Percentiles rank a stretch among this genome's conserved stretches.
Conservation (phyloP, 2,329 filamentous ascomycete genomes). For the Alternaria sp. region DNA sequence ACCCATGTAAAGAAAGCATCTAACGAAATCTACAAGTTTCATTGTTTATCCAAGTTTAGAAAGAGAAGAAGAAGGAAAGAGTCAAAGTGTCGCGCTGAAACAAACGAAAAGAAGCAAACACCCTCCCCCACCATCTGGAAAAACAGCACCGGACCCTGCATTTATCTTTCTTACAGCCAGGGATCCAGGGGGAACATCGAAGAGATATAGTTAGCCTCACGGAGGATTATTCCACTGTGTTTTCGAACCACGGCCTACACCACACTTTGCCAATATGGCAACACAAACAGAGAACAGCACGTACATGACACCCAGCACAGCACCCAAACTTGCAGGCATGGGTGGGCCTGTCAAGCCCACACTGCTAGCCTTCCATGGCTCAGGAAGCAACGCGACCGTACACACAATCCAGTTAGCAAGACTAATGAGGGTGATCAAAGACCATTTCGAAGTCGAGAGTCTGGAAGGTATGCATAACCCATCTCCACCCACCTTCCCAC, state of each 20-base stretch:
- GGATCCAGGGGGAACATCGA: too few species aligned
- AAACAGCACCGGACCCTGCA: not conserved
- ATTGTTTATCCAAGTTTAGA: not conserved
- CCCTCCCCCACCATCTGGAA: not conserved
- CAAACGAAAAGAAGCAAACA: not conserved
- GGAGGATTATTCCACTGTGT: fast-evolving
- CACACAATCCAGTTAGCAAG: conserved; percentile 44
- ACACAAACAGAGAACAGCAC: not conserved
- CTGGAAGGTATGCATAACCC: conserved; percentile 28
- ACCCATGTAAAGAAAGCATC: not conserved
- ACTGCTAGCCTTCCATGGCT: conserved; percentile 46
- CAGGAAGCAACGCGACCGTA: conserved; percentile 41
- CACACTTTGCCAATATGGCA: not conserved
- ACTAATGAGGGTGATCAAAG: conserved; percentile 29
- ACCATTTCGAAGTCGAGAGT: conserved; percentile 32
- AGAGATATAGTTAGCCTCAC: not conserved
- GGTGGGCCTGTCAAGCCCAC: conserved; percentile 31
- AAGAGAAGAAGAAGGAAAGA: not conserved
- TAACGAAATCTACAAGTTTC: not conserved
- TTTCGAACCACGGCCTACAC: not conserved
- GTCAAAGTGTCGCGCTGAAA: not conserved
- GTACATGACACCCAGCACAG: not conserved
- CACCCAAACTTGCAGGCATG: not conserved
- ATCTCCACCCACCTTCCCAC: not conserved
- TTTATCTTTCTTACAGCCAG: not conserved